These are phyloP conservation scores for Thalassiosira oceanica DNA, from an alignment of 352 stramenopile genomes.

Conservation along the genomic window DNA sequence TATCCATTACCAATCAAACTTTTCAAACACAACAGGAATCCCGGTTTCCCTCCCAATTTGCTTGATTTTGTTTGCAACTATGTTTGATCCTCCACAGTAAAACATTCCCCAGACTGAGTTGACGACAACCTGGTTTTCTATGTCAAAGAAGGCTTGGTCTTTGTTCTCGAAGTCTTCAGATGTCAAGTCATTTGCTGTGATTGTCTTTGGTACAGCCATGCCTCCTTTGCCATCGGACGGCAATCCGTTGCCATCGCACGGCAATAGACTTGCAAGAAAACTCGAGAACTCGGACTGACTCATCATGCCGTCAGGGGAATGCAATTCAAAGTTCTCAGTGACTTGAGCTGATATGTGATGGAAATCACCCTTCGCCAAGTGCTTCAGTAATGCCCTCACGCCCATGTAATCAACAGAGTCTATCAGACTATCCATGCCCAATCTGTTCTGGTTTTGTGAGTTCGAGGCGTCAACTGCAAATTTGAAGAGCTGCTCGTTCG, in stretches of 20 bases:
- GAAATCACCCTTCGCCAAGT: constrained; percentile 25
- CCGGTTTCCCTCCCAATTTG: constrained; percentile 1
- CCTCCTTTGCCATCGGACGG: not conserved
- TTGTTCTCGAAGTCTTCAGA: not conserved
- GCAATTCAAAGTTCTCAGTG: constrained; percentile 16
- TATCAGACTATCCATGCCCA: not conserved
- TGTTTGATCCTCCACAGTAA: constrained; percentile 36
- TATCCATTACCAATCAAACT: constrained; percentile 12
- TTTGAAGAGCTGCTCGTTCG: constrained; percentile 42
- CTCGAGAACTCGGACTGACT: not conserved
- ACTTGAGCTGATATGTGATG: constrained; percentile 21
- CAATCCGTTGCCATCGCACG: not conserved
- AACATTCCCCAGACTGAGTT: constrained; percentile 26
- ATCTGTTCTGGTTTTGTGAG: constrained; percentile 1
- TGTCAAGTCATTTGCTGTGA: not conserved
- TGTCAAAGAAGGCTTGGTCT: not conserved
- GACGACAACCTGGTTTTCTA: not conserved
- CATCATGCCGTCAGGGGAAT: not conserved
- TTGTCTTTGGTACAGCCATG: not conserved
- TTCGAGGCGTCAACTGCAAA: constrained; percentile 28
- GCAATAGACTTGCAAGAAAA: no score
- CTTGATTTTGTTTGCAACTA: constrained; percentile 20
- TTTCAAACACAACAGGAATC: constrained; percentile 9
- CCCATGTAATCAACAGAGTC: constrained; percentile 18
- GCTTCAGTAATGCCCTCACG: constrained; percentile 26